A percentile compares a stretch with the other conserved stretches of the same genome.
Conservation (phyloP, 345 rosid genomes). For the Rubroshorea leprosula region DNA sequence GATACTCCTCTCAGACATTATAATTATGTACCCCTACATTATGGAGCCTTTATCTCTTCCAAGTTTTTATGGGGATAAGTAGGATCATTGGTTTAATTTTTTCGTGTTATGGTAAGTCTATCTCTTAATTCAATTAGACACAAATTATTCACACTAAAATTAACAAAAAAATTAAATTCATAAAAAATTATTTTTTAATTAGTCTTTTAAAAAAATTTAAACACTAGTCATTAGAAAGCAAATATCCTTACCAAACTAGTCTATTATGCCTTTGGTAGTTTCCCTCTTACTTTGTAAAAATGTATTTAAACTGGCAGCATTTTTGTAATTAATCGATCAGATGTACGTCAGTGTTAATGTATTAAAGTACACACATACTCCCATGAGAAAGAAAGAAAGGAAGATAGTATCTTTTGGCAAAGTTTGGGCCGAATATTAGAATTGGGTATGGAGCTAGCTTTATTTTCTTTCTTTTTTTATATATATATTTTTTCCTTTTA, state of each 20-base stretch:
- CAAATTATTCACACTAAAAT: too few relatives aligned
- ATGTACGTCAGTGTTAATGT: not conserved
- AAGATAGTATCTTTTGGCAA: slow-evolving; percentile 21
- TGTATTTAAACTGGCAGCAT: not conserved
- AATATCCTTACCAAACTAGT: too few relatives aligned
- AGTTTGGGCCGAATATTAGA: slow-evolving; percentile 15
- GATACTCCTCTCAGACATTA: not conserved
- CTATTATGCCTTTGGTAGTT: too few relatives aligned
- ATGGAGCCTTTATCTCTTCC: too few relatives aligned
- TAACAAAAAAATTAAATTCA: too few relatives aligned
- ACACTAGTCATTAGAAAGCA: too few relatives aligned
- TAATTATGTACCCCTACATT: not conserved
- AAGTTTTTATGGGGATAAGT: too few relatives aligned
- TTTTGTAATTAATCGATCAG: not conserved
- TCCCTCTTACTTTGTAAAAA: not conserved
- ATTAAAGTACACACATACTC: not conserved
- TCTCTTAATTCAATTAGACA: too few relatives aligned
- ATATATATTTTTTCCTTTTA: slow-evolving; percentile 5
- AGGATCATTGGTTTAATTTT: too few relatives aligned
- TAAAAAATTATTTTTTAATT: too few relatives aligned
- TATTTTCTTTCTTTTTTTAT: not conserved
- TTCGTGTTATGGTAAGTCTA: too few relatives aligned
- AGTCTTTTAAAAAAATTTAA: too few relatives aligned
- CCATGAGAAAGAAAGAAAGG: not conserved
- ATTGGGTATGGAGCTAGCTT: slow-evolving; percentile 8